Conservation (phyloP, 192 early-diverging fungal species). For the Coemansia sp. region DNA sequence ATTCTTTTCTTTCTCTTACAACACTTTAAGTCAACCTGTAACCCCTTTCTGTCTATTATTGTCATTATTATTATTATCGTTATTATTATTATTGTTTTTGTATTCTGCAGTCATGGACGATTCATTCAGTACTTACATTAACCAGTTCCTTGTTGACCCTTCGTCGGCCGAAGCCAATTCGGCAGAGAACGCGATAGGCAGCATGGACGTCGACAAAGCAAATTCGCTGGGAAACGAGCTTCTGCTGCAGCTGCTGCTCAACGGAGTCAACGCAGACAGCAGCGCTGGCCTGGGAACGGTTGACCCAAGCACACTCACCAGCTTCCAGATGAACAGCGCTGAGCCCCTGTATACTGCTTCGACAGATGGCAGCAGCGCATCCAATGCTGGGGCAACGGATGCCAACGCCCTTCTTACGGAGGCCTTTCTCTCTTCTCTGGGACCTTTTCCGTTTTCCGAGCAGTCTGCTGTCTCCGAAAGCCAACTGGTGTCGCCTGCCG, state of each 20-base stretch:
- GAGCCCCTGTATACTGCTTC: not conserved
- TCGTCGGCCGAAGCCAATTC: slow-evolving; percentile 3
- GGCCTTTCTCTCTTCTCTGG: slow-evolving; percentile 26
- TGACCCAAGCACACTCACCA: slow-evolving; percentile 34
- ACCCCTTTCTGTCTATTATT: no score
- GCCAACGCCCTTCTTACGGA: slow-evolving; percentile 21
- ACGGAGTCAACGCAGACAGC: slow-evolving; percentile 3
- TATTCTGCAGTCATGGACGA: slow-evolving; percentile 12
- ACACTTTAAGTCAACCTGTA: not conserved
- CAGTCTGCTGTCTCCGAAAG: not conserved
- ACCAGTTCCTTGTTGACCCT: slow-evolving; percentile 46
- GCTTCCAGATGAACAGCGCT: slow-evolving; percentile 7
- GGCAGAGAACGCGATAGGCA: not conserved
- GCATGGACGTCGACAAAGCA: slow-evolving; percentile 3
- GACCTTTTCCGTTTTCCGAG: slow-evolving; percentile 6
- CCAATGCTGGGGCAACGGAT: not conserved
- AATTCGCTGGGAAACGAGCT: slow-evolving; percentile 25
- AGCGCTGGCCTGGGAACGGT: slow-evolving; percentile 19
- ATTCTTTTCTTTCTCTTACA: not conserved
- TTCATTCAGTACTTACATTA: slow-evolving; percentile 41
- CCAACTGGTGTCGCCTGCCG: slow-evolving; percentile 3
- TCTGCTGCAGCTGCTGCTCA: slow-evolving; percentile 38
- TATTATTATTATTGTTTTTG: not conserved
- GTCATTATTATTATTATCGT: not conserved
- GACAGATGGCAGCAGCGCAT: slow-evolving; percentile 6